A percentile compares a stretch with the other conserved stretches of the same genome.
These are phyloP conservation scores for Eleusine indica DNA, from an alignment of 176 grass and related monocot species.

Conservation along the genomic window DNA sequence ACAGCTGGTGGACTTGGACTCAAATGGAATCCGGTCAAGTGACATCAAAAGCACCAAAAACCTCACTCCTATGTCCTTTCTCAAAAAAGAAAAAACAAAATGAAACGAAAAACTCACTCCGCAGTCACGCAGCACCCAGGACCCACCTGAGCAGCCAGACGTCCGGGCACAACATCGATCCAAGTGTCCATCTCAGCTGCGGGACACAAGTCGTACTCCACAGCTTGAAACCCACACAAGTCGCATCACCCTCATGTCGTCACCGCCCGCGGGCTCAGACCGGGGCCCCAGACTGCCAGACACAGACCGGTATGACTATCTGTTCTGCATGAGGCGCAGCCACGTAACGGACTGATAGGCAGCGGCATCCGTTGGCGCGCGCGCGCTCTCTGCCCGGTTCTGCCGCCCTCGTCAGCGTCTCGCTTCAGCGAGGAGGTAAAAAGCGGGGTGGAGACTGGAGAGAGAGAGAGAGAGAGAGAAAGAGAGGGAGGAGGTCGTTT, in stretches of 20 bases:
- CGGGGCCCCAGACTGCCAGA: background rate
- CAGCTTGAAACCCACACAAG: background rate
- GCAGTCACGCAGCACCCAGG: background rate
- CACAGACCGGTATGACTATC: background rate
- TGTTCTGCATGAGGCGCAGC: constrained; percentile 7
- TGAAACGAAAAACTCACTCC: background rate
- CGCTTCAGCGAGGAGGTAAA: background rate
- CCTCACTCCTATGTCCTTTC: background rate
- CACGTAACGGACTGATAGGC: constrained; percentile 20
- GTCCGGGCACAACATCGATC: background rate
- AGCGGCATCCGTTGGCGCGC: constrained; percentile 8
- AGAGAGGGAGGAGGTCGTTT: background rate
- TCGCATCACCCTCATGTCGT: background rate
- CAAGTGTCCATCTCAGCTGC: background rate
- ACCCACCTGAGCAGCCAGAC: background rate
- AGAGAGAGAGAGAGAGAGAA: too few species aligned
- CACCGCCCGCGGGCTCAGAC: background rate
- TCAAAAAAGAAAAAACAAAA: background rate
- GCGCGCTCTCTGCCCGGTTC: constrained; percentile 18
- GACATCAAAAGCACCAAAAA: constrained; percentile 6
- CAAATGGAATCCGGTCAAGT: background rate
- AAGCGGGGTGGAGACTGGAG: background rate
- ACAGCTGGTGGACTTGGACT: background rate
- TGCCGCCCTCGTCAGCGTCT: constrained; percentile 5
- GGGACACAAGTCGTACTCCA: background rate